Evolutionary conservation across 352 stramenopile genomes (phyloP), one percentile per base, ranked within the genome.

Genomic region (Phytophthora sansomeana): DNA sequence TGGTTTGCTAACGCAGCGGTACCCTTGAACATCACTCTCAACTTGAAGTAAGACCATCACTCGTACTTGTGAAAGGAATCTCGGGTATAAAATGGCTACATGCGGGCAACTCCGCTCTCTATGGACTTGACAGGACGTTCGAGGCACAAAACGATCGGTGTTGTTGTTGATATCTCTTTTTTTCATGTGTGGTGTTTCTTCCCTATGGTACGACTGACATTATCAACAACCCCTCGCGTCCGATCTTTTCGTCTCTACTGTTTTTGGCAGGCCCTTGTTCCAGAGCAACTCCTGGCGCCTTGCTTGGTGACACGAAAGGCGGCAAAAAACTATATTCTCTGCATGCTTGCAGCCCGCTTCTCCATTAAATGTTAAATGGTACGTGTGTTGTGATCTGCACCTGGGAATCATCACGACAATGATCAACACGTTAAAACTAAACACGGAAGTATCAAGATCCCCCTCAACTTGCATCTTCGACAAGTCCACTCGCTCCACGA

Each of bases 171-270:
- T 63, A 60, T 68, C 30, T 58, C 58, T 64, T 67, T 63, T 54
- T 56, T 63, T 44, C 19, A 43, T 13, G 16, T 43, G 38, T 51
- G 8, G 11, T 56, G 43, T n/a, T 58, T 55, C 54, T 66, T 75
- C 50, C 62, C 62, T 75, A 75, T 85, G 71, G 72, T 85, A 85
- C 74, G 71, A 73, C 71, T 70, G 68, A 77, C 68, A 75, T 60
- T 77, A 81, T 83, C 74, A 69, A 81, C 77, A 85, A 74, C 42
- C 56, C 29, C 47, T 53, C 41, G 29, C 50, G 16, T 53, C 55
- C 41, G 16, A 33, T 52, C 38, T 60, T 33, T 50, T 53, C 36
- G 43, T 52, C 26, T 50, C 46, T 63, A 28, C 32, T 6, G 32
- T n/a, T 51, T 26, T 50, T 49, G 44, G 51, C 35, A 46, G 67